Percentiles rank a stretch among this genome's conserved stretches.
phyloP scores from a whole-genome alignment of 176 grass and related monocot genomes.

The Phoenix roebelenii region DNA sequence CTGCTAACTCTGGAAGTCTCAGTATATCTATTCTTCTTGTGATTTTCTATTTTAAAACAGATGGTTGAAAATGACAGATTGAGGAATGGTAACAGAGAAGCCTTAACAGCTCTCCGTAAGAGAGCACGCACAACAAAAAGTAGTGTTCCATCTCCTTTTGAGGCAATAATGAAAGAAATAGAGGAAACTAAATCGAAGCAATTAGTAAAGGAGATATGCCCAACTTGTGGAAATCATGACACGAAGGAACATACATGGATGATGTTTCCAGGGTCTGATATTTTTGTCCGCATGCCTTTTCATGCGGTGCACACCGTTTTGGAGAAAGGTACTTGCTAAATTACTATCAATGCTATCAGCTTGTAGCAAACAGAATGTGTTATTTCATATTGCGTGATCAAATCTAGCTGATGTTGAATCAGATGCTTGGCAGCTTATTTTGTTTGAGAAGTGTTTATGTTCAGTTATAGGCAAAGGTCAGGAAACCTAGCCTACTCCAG shows the following conservation, averaged over 20 bases:
- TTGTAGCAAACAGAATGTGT: too few relatives aligned
- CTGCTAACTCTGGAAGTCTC: background rate
- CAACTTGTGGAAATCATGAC: slow-evolving; percentile 60
- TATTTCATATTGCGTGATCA: too few relatives aligned
- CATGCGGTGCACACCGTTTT: slow-evolving; percentile 67
- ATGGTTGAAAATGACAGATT: slow-evolving; percentile 64
- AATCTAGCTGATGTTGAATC: too few relatives aligned
- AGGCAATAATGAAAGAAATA: slow-evolving; percentile 71
- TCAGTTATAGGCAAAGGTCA: too few relatives aligned
- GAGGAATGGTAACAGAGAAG: slow-evolving; percentile 66
- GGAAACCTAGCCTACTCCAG: too few relatives aligned
- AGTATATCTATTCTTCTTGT: background rate
- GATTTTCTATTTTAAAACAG: slow-evolving; percentile 21
- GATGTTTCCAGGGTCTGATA: slow-evolving; percentile 76
- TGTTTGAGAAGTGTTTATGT: too few relatives aligned
- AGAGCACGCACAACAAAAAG: slow-evolving; percentile 65
- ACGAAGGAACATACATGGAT: slow-evolving; percentile 64
- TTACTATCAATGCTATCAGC: background rate
- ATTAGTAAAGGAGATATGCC: slow-evolving; percentile 73
- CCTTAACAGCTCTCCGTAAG: slow-evolving; percentile 60
- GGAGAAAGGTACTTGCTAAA: slow-evolving; percentile 45
- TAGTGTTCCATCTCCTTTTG: slow-evolving; percentile 67
- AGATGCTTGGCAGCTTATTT: too few relatives aligned
- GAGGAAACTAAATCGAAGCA: slow-evolving; percentile 44
- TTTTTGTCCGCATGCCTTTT: slow-evolving; percentile 72